phyloP scores from a whole-genome alignment of 2,329 filamentous ascomycete genomes.

The Sclerotinia subarctica region DNA sequence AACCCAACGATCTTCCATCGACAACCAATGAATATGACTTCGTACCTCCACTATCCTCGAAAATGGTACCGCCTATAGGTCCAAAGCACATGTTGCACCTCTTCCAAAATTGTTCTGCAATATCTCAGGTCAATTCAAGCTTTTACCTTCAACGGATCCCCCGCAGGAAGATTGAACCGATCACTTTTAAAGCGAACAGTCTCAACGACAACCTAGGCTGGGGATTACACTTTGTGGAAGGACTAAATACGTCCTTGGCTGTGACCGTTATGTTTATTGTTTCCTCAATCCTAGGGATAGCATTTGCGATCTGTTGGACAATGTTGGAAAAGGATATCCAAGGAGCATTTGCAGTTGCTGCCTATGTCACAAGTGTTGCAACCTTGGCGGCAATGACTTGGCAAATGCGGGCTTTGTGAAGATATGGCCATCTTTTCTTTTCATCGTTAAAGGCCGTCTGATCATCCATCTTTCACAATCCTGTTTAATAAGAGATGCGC shows the following conservation, averaged over 20 bases:
- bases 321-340: slow-evolving; percentile 22
- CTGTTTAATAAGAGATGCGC: background rate
- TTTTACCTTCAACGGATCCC: slow-evolving; percentile 4
- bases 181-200: background rate
- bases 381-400: slow-evolving; percentile 24
- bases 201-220: background rate
- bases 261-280: background rate
- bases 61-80: slow-evolving; percentile 16
- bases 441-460: background rate
- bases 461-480: background rate
- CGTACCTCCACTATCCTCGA: slow-evolving; percentile 18
- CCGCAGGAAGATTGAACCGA: slow-evolving; percentile 8
- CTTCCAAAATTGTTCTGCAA: background rate
- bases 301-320: slow-evolving; percentile 7
- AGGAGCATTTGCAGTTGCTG: slow-evolving; percentile 22
- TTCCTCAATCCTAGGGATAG: background rate
- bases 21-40: slow-evolving; percentile 24
- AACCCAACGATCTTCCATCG: slow-evolving; percentile 20
- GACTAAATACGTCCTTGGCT: background rate
- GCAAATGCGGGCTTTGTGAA: slow-evolving; percentile 21
- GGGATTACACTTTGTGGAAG: slow-evolving; percentile 2
- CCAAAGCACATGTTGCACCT: background rate
- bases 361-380: slow-evolving; percentile 24
- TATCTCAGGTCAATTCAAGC: background rate
- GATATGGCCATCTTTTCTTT: background rate